Evolutionary conservation across 441 rosid species (phyloP).

Genomic region (Corymbia calophylla): DNA sequence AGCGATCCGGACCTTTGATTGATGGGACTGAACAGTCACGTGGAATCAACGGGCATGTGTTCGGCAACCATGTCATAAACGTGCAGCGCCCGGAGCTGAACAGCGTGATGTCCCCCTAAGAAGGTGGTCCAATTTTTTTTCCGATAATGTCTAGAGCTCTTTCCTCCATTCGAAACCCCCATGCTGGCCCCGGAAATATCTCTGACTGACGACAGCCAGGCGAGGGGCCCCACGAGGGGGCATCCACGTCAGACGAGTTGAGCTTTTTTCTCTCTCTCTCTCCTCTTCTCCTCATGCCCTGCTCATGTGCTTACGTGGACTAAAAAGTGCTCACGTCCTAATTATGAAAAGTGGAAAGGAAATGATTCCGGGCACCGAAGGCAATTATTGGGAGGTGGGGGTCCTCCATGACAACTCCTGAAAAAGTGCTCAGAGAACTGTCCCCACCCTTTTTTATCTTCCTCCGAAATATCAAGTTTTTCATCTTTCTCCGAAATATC

Average conservation of each 20-base stretch:
- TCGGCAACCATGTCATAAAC: not conserved
- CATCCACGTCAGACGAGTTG: not conserved
- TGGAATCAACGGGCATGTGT: fast-evolving
- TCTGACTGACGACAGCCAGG: not conserved
- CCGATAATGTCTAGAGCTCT: not conserved
- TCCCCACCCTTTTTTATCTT: not conserved
- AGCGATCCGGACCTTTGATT: fast-evolving
- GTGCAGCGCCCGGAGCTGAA: not conserved
- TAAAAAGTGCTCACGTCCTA: not conserved
- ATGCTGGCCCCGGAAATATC: not conserved
- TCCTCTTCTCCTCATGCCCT: not conserved
- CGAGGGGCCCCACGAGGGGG: not conserved
- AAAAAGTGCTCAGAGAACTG: not conserved
- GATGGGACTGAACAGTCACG: not conserved
- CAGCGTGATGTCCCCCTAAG: not conserved
- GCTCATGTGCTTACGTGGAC: not conserved
- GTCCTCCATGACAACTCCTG: not conserved
- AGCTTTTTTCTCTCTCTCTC: not conserved
- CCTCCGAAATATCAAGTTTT: not conserved
- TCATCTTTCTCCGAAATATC: not conserved
- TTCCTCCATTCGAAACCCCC: not conserved
- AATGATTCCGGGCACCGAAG: not conserved
- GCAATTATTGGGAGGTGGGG: not conserved
- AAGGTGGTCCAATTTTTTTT: not conserved
- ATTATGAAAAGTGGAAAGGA: not conserved